Evolutionary conservation across 1,139 yeast genomes (phyloP).

Genomic region (Geotrichum carabidarum): DNA sequence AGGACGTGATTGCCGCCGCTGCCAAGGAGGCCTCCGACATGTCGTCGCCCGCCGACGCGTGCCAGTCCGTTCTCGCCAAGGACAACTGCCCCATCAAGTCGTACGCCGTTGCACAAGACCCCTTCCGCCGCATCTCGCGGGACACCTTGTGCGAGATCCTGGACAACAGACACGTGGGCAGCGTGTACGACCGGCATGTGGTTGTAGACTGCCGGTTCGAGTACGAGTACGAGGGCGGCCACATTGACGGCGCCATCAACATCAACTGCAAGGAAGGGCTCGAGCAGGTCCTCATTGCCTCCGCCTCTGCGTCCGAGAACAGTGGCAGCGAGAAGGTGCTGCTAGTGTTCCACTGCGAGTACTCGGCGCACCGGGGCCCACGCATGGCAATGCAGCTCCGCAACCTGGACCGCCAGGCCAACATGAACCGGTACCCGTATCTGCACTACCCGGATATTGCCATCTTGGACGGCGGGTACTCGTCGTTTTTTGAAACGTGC

Average conservation of each 20-base stretch:
- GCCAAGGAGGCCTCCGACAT: constrained; percentile 27
- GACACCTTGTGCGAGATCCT: constrained; percentile 60
- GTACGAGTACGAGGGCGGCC: constrained; percentile 91
- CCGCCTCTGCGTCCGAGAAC: too few species aligned
- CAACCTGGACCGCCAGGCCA: constrained; percentile 70
- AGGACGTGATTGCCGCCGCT: constrained; percentile 37
- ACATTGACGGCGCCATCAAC: constrained; percentile 76
- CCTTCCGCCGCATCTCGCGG: constrained; percentile 68
- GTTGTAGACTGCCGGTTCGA: constrained; percentile 87
- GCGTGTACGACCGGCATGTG: constrained; percentile 54
- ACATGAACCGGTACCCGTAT: constrained; percentile 70
- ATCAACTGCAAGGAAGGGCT: constrained; percentile 65
- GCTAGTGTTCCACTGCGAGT: constrained; percentile 88
- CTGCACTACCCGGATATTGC: constrained; percentile 83
- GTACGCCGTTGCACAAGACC: constrained; percentile 50
- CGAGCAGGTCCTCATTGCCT: constrained; percentile 42
- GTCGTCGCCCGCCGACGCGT: constrained; percentile 19
- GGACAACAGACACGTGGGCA: constrained; percentile 47
- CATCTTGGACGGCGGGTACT: constrained; percentile 87
- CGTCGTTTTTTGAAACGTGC: constrained; percentile 58
- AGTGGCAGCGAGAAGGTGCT: constrained; percentile 41
- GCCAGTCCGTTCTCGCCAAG: constrained; percentile 13
- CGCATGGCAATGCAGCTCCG: constrained; percentile 83
- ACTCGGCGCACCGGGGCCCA: constrained; percentile 89
- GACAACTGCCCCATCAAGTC: constrained; percentile 31